Conservation (phyloP, 2,329 filamentous ascomycete species). For the Arthrobotrys megalospora region DNA sequence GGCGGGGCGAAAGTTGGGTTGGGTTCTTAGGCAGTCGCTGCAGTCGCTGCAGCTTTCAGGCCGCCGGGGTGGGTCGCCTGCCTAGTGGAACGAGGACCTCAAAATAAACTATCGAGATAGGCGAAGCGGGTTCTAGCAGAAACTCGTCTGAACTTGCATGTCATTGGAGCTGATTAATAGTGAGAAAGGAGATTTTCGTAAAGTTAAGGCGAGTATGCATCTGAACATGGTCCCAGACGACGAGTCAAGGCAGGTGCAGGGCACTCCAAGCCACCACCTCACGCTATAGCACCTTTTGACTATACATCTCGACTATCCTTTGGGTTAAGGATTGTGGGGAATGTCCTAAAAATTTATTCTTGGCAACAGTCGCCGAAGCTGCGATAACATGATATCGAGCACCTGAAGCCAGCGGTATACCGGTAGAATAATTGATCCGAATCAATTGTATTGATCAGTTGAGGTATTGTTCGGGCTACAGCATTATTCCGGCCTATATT, state of each 20-base stretch:
- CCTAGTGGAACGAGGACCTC: conserved; percentile 2
- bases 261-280: conserved; percentile 6
- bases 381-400: background rate
- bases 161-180: background rate
- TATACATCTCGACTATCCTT: too few relatives aligned
- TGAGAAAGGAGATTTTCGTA: background rate
- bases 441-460: background rate
- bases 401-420: background rate
- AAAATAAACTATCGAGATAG: conserved; percentile 29
- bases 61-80: conserved; percentile 11
- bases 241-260: conserved; percentile 5
- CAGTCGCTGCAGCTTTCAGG: conserved; percentile 14
- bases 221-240: background rate
- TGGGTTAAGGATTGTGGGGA: background rate
- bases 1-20: conserved; percentile 3
- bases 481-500: background rate
- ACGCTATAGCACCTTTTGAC: background rate
- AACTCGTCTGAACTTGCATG: conserved; percentile 22
- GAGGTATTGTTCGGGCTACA: background rate
- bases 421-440: conserved; percentile 10
- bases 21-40: conserved; percentile 13
- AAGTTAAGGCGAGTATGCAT: background rate
- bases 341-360: background rate
- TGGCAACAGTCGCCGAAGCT: conserved; percentile 4
- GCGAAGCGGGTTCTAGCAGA: conserved; percentile 21